A percentile compares a stretch with the other conserved stretches of the same genome.
These are phyloP conservation scores for Royoungia palumana DNA, from an alignment of 768 basidiomycete genomes.

Conservation along the genomic window DNA sequence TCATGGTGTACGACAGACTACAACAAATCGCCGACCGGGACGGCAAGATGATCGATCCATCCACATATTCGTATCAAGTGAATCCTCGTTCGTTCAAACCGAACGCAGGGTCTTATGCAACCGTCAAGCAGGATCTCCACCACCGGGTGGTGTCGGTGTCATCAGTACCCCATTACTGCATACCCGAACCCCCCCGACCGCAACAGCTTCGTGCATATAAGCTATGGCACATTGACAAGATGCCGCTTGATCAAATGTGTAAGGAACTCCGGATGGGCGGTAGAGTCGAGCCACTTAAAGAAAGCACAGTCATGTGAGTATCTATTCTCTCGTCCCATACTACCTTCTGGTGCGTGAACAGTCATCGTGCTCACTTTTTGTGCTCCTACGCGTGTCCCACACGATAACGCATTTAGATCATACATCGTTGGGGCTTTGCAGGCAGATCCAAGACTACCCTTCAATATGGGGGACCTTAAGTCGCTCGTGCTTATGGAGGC, in stretches of 20 bases:
- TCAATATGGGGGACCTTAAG: conserved; percentile 32
- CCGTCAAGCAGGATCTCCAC: background rate
- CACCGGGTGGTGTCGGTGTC: background rate
- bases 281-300: conserved; percentile 39
- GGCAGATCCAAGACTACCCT: conserved; percentile 37
- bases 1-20: conserved; percentile 43
- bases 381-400: background rate
- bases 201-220: conserved; percentile 45
- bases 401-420: conserved; percentile 28
- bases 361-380: no score
- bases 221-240: conserved; percentile 38
- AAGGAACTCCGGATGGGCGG: conserved; percentile 30
- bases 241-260: conserved; percentile 39
- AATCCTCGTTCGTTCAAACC: conserved; percentile 7
- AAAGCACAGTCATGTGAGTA: conserved; percentile 47
- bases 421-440: conserved; percentile 43
- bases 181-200: conserved; percentile 28
- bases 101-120: background rate
- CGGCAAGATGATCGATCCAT: conserved; percentile 15
- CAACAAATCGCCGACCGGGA: conserved; percentile 28
- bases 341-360: no score
- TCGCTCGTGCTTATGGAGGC: conserved; percentile 39
- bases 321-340: background rate
- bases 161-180: conserved; percentile 22
- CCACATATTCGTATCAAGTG: conserved; percentile 29